Base-by-base conservation (phyloP, 495 filamentous ascomycete genomes). In the Aspergillus wentii region DNA sequence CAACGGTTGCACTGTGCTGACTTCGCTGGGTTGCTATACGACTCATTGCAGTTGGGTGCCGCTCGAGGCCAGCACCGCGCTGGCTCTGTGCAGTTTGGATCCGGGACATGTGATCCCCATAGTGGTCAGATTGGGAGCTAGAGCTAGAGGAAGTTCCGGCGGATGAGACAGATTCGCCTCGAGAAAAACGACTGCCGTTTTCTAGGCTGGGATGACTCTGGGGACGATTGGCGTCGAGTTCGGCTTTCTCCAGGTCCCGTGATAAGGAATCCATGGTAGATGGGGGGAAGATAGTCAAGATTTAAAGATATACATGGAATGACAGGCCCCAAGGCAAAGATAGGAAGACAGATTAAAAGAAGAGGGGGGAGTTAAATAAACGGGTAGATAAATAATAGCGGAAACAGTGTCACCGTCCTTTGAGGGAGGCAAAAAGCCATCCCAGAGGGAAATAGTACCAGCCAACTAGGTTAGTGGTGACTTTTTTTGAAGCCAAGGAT, bases 1-100 rank as follows among this genome's bases (percentile, higher is more conserved):
- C 86, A 11, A 94, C 84, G 16, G 87, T 91, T 14, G 64, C 78
- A 51, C 69, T 80, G 56, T 91, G 86, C 58, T 90, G 86, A 37
- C 75, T 85, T 34, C 78, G 56, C 13, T 77, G 74, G 3, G 86
- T 94, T 38, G 86, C 75, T 40, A 90, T 88, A 8, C 87, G 76
- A 49, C 78, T 82, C 14, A 94, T 62, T 33, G 78, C 83, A 29
- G 85, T 88, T n/a, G 71, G 74, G 54, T 86, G 75, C 43, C 82
- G 64, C 48, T 87, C 85, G n/a, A 88, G 66, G 30, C 56, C 54
- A 15, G 37, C 43, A 44, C 82, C 80, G 49, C 66, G 56, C 39
- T 76, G 71, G 6, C 84, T 88, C 19, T 55, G 50, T 8, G 41
- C 51, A 1, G 56, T 60, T 20, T 75, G 69, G n/a, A 80, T 64